These are phyloP conservation scores for Populus simonii DNA, from an alignment of 345 rosid species.

Conservation along the genomic window DNA sequence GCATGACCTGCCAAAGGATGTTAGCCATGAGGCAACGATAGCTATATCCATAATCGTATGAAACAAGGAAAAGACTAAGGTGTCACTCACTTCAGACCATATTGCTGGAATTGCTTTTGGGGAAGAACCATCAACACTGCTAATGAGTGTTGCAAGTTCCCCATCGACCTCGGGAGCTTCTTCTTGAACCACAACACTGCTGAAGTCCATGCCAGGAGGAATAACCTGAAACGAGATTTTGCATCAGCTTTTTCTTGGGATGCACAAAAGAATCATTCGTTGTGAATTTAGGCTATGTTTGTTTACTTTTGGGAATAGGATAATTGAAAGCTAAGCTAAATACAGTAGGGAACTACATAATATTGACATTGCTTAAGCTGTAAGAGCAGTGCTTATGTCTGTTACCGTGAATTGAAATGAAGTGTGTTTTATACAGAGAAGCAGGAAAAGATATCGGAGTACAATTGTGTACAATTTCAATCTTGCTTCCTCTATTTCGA, in stretches of 20 bases:
- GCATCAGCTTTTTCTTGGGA: conserved; percentile 5
- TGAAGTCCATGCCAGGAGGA: conserved; percentile 99
- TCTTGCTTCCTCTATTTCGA: too few species aligned
- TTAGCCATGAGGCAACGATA: conserved; percentile 2
- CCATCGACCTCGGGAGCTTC: conserved; percentile 76
- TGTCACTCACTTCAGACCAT: conserved; percentile 80
- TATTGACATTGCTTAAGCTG: too few species aligned
- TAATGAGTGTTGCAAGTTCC: conserved; percentile 52
- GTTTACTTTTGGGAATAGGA: not conserved
- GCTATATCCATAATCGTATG: not conserved
- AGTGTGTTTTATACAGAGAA: too few species aligned
- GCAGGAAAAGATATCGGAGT: too few species aligned
- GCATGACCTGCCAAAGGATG: conserved; percentile 58
- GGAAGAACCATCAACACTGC: conserved; percentile 74
- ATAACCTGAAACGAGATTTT: conserved; percentile 56
- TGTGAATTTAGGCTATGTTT: not conserved
- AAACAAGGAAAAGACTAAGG: not conserved
- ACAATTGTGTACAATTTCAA: too few species aligned
- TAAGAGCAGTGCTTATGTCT: too few species aligned
- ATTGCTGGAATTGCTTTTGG: conserved; percentile 83
- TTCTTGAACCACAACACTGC: conserved; percentile 88
- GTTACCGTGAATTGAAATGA: too few species aligned
- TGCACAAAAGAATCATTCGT: conserved; percentile 7
- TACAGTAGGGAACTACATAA: too few species aligned
- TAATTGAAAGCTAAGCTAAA: not conserved